Base-by-base conservation (phyloP, 2,329 filamentous ascomycete species). In the Xylariomycetidae sp. region DNA sequence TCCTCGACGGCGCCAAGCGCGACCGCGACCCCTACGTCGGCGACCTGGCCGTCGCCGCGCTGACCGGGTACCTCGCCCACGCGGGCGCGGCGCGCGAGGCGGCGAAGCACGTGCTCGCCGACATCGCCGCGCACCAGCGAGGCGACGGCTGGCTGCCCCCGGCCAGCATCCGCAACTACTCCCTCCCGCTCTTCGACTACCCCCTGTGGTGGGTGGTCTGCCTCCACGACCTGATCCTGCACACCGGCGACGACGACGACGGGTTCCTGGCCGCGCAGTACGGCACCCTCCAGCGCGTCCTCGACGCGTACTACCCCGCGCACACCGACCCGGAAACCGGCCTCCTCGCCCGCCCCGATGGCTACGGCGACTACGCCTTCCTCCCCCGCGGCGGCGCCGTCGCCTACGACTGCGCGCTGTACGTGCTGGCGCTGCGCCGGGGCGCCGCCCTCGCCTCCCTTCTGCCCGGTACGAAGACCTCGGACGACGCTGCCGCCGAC, bases 11-110 rank as follows among this genome's bases (percentile, higher is more conserved):
- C 4, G 61, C 70, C 0, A 74, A 74, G 44, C 49, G 70, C 27
- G 69, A 74, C 34, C 59, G 70, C 12, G 68, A 73, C 33, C 70
- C 70, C 2, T 74, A 74, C 40, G 61, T 70, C 12, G 70, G 70
- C 3, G 70, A 73, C 35, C 47, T 74, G 20, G 68, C 67, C 3
- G 67, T 74, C 2, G 55, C 69, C 3, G 61, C 62, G 0, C 45
- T 68, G 34, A 72, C 70, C 6, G 57, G 58, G 2, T 74, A 70
- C 38, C 43, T 74, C 10, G 67, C 60, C 5, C 70, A 71, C 34
- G n/a, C n/a, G n/a, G 44, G 66, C 42, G 44, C 66, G 42, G 50
- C 59, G 20, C 42, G 58, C 1, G 52, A 59, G 10, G 60, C 67
- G 1, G 55, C 61, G 6, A 44, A 57, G 3, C 70, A 73, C 38